Evolutionary conservation across 1,284 basidiomycete genomes (phyloP).

Genomic region (Phylloboletellus chloephorus): DNA sequence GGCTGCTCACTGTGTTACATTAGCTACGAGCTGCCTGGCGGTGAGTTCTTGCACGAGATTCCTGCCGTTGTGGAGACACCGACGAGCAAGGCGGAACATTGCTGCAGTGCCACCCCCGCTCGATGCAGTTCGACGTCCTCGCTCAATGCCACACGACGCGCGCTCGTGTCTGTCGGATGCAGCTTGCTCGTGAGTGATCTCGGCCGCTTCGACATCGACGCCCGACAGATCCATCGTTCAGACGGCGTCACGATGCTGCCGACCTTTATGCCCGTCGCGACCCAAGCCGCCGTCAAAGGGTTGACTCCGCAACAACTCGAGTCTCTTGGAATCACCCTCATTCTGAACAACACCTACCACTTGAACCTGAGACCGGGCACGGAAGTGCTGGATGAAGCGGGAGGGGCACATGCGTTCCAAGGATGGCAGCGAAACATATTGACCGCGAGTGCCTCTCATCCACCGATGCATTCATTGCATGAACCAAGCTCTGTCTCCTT

Average conservation of each 20-base stretch:
- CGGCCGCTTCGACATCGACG: neutral
- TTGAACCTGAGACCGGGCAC: constrained; percentile 76
- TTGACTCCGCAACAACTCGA: constrained; percentile 81
- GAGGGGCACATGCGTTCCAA: constrained; percentile 81
- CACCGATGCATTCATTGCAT: constrained; percentile 6
- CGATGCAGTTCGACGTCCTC: constrained; percentile 74
- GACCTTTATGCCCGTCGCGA: constrained; percentile 88
- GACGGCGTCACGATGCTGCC: constrained; percentile 78
- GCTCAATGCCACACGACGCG: constrained; percentile 72
- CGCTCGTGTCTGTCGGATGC: constrained; percentile 75
- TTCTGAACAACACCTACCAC: constrained; percentile 85
- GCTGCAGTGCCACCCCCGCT: constrained; percentile 14
- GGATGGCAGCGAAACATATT: constrained; percentile 79
- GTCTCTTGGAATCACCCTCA: constrained; percentile 69
- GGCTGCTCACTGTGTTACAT: constrained; percentile 28
- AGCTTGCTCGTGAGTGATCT: constrained; percentile 51
- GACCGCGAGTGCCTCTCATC: constrained; percentile 47
- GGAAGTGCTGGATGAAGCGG: constrained; percentile 61
- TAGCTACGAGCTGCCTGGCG: constrained; percentile 26
- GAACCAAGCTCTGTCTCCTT: constrained; percentile 5
- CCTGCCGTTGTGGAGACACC: constrained; percentile 20
- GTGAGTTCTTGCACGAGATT: constrained; percentile 26
- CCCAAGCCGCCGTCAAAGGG: constrained; percentile 83
- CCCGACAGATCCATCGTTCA: constrained; percentile 25
- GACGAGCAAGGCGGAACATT: constrained; percentile 24